Base-by-base conservation (phyloP, 2,329 filamentous ascomycete species). In the Trichoderma citrinoviride region DNA sequence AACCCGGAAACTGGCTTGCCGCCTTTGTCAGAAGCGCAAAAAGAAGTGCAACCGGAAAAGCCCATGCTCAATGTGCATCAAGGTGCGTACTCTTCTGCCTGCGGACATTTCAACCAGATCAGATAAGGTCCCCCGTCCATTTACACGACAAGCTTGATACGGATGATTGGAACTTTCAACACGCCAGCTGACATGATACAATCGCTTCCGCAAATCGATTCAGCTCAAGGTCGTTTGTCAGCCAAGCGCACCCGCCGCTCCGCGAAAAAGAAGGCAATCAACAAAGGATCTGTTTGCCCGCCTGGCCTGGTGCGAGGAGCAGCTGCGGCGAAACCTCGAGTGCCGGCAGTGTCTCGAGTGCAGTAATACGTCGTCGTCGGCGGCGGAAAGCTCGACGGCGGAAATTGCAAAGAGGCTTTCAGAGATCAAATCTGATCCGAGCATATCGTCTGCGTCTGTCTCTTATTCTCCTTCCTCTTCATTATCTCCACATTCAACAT, bases 61-160 rank as follows among this genome's bases (percentile, higher is more conserved):
- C 21, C 60, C 60, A 63, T 63, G 60, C 3, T 63, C 60, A 1
- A 63, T 40, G 49, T 63, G 60, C 60, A 46, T 63, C 49, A 63
- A 63, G 60, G 60, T 63, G 21, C 49, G 60, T 41, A 25, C 5
- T 37, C 33, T 44, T 37, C 5, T 37, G 5, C 33, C 33, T 10
- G 8, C 5, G 33, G 33, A n/a, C n/a, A n/a, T n/a, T n/a, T n/a
- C n/a, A n/a, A n/a, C n/a, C n/a, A n/a, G n/a, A 37, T 14, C 12
- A 10, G 12, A 14, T 10, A 10, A 10, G 12, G 29, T 12, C 58
- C 23, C 10, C 49, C 15, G 3, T 23, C 14, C 5, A n/a, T 17
- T 25, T 7, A 49, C 5, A 14, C 33, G 3, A 1, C 33, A 37
- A 14, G 12, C 33, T 14, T 3, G 12, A 37, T 37, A 1, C 33